Percentiles rank a stretch among this genome's conserved stretches.
These are phyloP conservation scores for Carex littledalei DNA, from an alignment of 176 grass and related monocot genomes.

Conservation along the genomic window DNA sequence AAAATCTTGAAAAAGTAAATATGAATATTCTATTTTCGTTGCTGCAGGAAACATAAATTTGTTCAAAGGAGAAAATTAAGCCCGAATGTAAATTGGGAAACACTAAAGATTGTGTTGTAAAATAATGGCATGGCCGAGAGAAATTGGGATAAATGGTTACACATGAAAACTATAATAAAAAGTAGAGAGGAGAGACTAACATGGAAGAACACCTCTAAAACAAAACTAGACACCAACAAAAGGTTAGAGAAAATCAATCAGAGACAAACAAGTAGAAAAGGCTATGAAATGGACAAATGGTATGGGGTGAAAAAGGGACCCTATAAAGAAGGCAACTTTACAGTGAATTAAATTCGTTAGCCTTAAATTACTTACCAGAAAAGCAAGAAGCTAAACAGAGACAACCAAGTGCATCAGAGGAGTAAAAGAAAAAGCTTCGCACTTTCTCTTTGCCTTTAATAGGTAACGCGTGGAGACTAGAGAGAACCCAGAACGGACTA, in stretches of 20 bases:
- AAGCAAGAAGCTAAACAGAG: slow-evolving; percentile 13
- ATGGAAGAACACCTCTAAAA: background rate
- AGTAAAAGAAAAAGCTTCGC: slow-evolving; percentile 19
- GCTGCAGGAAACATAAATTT: background rate
- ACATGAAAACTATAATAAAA: background rate
- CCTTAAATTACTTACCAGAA: slow-evolving; percentile 24
- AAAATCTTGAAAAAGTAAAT: background rate
- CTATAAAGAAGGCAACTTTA: slow-evolving; percentile 12
- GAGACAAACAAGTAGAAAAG: background rate
- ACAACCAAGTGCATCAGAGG: slow-evolving; percentile 15
- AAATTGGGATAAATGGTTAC: background rate
- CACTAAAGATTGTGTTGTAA: background rate
- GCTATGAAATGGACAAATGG: background rate
- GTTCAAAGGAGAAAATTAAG: background rate
- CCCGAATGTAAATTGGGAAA: background rate
- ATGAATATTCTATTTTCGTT: background rate
- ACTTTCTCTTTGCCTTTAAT: slow-evolving; percentile 8
- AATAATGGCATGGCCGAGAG: background rate
- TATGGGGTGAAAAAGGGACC: slow-evolving; percentile 3
- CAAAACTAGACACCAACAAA: background rate
- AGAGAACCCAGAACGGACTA: slow-evolving; percentile 11
- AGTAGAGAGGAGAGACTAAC: background rate
- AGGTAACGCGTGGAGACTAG: slow-evolving; percentile 19
- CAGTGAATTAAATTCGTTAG: slow-evolving; percentile 9
- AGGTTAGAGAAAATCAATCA: background rate